phyloP scores from a whole-genome alignment of 257 asterid species.

The Paraleonurus japonicus region DNA sequence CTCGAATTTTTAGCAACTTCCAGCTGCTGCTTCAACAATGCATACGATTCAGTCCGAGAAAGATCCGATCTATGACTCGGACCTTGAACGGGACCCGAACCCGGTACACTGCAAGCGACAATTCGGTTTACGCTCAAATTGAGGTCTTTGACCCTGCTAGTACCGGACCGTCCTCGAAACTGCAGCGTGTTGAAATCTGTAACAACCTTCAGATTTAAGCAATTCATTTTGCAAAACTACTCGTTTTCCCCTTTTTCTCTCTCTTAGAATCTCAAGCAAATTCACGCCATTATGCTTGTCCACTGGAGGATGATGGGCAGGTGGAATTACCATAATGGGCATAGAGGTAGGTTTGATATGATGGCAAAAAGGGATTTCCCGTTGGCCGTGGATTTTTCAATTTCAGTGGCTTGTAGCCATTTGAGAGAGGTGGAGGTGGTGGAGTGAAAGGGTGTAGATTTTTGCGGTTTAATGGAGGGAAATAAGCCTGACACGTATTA shows the following conservation, averaged over 20 bases:
- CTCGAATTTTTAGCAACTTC: conserved; percentile 88
- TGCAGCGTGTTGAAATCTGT: conserved; percentile 33
- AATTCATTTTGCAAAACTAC: conserved; percentile 42
- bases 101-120: conserved; percentile 49
- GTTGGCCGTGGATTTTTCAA: conserved; percentile 17
- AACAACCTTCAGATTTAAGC: conserved; percentile 42
- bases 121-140: conserved; percentile 31
- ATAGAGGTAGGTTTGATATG: neutral
- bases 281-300: conserved; percentile 6
- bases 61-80: conserved; percentile 40
- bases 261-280: neutral
- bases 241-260: neutral
- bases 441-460: conserved; percentile 3
- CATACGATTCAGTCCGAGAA: conserved; percentile 64
- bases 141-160: conserved; percentile 10
- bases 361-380: conserved; percentile 14
- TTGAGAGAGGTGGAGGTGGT: conserved; percentile 21
- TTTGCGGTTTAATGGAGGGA: conserved; percentile 28
- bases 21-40: conserved; percentile 76
- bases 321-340: conserved; percentile 22
- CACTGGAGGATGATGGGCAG: neutral
- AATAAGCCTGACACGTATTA: conserved; percentile 23
- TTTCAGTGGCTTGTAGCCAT: conserved; percentile 40
- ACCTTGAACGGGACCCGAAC: conserved; percentile 36
- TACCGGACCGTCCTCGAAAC: conserved; percentile 35